Evolutionary conservation across 805 yeast genomes (phyloP), one percentile per base, ranked within the genome.

Genomic region (Schizosaccharomyces japonicus): DNA sequence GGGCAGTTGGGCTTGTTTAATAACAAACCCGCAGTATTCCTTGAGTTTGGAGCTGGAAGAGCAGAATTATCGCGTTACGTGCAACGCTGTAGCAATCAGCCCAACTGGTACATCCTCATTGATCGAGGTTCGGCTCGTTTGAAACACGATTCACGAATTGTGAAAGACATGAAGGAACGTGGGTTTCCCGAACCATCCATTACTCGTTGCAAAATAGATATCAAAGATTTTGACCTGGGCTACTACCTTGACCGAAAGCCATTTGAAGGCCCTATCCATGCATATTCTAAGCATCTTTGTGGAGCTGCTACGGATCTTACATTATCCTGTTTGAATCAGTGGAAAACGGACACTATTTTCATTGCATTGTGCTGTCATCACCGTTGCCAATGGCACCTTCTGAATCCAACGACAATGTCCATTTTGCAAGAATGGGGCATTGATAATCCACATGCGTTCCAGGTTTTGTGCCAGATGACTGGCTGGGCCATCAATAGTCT

Each of bases 301-400:
- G 42, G 42, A 5, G 42, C 42, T 19, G 42, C 42, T 8, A 36
- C 42, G 23, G 42, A 36, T 11, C 42, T 36, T 36, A 36, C 42
- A 7, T 36, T 36, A 27, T 19, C 17, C 23, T 19, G 42, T 23
- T n/a, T 36, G 23, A 36, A 21, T 25, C 6, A 17, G 1, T 5
- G 27, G 5, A 10, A 25, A 7, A 8, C 27, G 2, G 23, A 19
- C 7, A 27, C 42, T 19, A 8, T 36, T 36, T 7, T 36, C 2
- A 36, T 36, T 36, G 42, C 42, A 13, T 23, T 36, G 4, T 36
- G 42, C 26, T 36, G 42, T 36, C 42, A 36, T 36, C 42, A 36
- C 23, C 42, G 23, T 23, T 36, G 42, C 42, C 42, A 27, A 19
- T 36, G 42, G 42, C 15, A 23, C 17, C 15, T 27, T 8, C 27